A percentile compares a stretch with the other conserved stretches of the same genome.
These are phyloP conservation scores for Boechera stricta DNA, from an alignment of 345 rosid genomes.

Conservation along the genomic window DNA sequence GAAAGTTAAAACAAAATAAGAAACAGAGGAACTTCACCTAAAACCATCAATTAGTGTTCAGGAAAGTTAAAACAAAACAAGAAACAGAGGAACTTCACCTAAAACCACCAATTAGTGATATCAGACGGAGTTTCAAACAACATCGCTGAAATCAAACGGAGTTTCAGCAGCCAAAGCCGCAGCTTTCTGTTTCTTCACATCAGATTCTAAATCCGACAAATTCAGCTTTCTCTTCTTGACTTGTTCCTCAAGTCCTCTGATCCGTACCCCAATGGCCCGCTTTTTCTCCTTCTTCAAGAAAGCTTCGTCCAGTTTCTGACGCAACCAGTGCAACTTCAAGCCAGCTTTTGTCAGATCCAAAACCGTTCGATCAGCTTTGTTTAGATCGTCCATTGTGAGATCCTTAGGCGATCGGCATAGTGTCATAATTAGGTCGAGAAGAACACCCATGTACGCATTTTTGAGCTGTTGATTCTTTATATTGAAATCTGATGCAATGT, in stretches of 20 bases:
- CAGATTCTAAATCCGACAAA: slow-evolving; percentile 40
- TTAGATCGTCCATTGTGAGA: slow-evolving; percentile 31
- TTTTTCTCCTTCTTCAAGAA: slow-evolving; percentile 43
- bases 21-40: not conserved
- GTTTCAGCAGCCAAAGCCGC: slow-evolving; percentile 27
- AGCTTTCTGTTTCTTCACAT: slow-evolving; percentile 38
- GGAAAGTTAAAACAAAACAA: not conserved
- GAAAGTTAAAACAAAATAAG: not conserved
- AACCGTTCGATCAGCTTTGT: slow-evolving; percentile 40
- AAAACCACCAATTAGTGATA: not conserved
- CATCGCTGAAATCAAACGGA: slow-evolving; percentile 29
- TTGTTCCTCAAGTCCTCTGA: slow-evolving; percentile 42
- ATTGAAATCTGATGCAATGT: slow-evolving; percentile 35
- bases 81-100: not conserved
- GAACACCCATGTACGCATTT: slow-evolving; percentile 47
- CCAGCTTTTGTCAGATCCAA: slow-evolving; percentile 45
- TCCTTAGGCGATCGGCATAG: slow-evolving; percentile 29
- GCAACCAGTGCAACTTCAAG: slow-evolving; percentile 41
- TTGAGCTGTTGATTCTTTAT: slow-evolving; percentile 42
- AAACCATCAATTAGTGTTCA: too few species aligned
- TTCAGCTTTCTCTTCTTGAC: slow-evolving; percentile 37
- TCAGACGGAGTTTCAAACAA: slow-evolving; percentile 20
- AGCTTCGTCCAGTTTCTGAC: slow-evolving; percentile 41
- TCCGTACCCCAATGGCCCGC: slow-evolving; percentile 10
- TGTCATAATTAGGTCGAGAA: slow-evolving; percentile 39